A percentile compares a stretch with the other conserved stretches of the same genome.
Conservation (phyloP, 2,329 filamentous ascomycete species). For the Decorospora gaudefroyi region DNA sequence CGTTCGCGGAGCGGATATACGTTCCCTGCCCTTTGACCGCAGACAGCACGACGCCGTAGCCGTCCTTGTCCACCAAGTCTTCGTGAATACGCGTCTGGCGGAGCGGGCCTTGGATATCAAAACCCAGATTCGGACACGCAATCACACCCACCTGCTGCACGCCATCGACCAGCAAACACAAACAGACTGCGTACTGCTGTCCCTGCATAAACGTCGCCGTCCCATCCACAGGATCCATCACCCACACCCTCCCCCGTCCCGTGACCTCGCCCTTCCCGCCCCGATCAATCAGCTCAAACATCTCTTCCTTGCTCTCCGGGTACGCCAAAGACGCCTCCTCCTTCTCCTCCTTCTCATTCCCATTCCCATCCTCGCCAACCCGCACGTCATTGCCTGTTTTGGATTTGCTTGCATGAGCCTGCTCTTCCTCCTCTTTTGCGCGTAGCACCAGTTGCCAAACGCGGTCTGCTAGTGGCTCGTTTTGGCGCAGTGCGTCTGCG, state of each 20-base stretch:
- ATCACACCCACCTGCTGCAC: constrained; percentile 62
- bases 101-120: constrained; percentile 35
- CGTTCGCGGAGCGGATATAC: constrained; percentile 48
- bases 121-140: constrained; percentile 64
- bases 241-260: constrained; percentile 58
- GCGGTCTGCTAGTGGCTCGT: constrained; percentile 55
- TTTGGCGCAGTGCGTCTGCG: constrained; percentile 57
- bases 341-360: too few species aligned
- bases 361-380: constrained; percentile 10
- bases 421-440: constrained; percentile 27
- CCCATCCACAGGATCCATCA: constrained; percentile 68
- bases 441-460: constrained; percentile 61
- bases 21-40: constrained; percentile 55
- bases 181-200: constrained; percentile 66
- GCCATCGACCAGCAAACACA: constrained; percentile 63
- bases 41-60: constrained; percentile 52
- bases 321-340: too few species aligned
- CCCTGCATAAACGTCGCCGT: constrained; percentile 65
- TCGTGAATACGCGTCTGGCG: constrained; percentile 35
- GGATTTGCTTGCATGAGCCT: constrained; percentile 29
- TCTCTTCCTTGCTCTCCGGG: constrained; percentile 57
- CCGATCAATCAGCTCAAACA: constrained; percentile 65
- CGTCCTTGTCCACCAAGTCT: constrained; percentile 51
- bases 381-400: constrained; percentile 26
- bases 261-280: constrained; percentile 60